Conservation (phyloP, 345 rosid species). For the Acer campestre region DNA sequence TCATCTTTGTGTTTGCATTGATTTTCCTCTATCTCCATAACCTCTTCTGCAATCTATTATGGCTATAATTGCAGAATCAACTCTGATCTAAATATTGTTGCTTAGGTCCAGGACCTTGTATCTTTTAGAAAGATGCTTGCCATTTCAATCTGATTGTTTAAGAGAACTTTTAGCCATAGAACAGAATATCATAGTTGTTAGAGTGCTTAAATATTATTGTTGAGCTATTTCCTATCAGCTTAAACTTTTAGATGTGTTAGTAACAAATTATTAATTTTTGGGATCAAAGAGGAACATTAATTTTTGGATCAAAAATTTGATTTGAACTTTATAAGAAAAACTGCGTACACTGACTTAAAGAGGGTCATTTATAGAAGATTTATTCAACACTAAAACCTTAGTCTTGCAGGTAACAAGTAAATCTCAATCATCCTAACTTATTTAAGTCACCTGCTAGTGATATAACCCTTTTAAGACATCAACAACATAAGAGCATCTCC, state of each 20-base stretch:
- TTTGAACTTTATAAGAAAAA: not conserved
- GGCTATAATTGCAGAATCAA: not conserved
- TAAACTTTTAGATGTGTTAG: no score
- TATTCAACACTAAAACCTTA: not conserved
- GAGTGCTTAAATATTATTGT: no score
- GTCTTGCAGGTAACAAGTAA: not conserved
- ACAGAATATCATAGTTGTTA: not conserved
- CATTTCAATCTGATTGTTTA: not conserved
- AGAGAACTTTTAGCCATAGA: not conserved
- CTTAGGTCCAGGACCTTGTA: not conserved
- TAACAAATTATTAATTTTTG: not conserved
- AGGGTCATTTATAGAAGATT: not conserved
- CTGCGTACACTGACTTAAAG: not conserved
- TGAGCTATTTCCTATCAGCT: no score
- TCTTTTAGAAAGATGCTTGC: not conserved
- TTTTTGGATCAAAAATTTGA: no score
- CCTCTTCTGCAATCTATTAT: not conserved
- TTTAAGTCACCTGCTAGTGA: not conserved
- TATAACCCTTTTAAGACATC: not conserved
- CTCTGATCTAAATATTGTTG: not conserved
- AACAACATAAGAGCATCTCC: no score
- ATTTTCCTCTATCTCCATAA: not conserved
- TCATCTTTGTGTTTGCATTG: not conserved
- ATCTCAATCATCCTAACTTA: not conserved
- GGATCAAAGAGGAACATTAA: not conserved